phyloP scores from a whole-genome alignment of 495 filamentous ascomycete genomes.

The Venustampulla echinocandica region DNA sequence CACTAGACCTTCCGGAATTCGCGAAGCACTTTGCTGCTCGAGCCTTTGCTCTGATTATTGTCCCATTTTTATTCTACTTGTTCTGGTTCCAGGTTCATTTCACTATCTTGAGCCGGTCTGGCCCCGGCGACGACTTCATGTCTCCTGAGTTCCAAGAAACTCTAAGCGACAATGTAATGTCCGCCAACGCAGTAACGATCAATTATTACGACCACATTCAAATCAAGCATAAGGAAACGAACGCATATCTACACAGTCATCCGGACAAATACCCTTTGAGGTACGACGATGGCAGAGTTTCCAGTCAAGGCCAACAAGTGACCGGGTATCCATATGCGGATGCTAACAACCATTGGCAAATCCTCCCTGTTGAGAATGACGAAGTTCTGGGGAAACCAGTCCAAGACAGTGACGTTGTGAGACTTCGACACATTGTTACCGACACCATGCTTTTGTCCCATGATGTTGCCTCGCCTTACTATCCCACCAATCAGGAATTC shows the following conservation, averaged over 20 bases:
- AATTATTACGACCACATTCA: slow-evolving; percentile 86
- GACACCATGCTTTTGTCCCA: slow-evolving; percentile 87
- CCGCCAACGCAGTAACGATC: slow-evolving; percentile 72
- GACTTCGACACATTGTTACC: slow-evolving; percentile 81
- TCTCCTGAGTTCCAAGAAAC: slow-evolving; percentile 96
- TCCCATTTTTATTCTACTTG: slow-evolving; percentile 95
- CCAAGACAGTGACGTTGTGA: slow-evolving; percentile 77
- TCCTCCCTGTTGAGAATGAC: slow-evolving; percentile 60
- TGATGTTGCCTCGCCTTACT: slow-evolving; percentile 96
- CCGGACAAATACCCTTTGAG: slow-evolving; percentile 79
- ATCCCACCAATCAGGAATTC: slow-evolving; percentile 97
- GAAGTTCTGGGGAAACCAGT: slow-evolving; percentile 52
- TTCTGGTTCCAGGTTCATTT: slow-evolving; percentile 99
- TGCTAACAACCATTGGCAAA: slow-evolving; percentile 98
- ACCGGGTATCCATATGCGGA: slow-evolving; percentile 97
- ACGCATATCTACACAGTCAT: slow-evolving; percentile 92
- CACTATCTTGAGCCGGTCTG: slow-evolving; percentile 75
- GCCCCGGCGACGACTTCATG: slow-evolving; percentile 98
- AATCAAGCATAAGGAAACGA: slow-evolving; percentile 93
- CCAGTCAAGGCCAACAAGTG: slow-evolving; percentile 95
- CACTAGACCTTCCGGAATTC: slow-evolving; percentile 69
- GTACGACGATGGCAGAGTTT: slow-evolving; percentile 95
- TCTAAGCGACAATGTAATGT: slow-evolving; percentile 86
- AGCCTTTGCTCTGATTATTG: slow-evolving; percentile 68
- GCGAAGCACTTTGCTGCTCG: slow-evolving; percentile 85